Evolutionary conservation across 371 early-diverging fungal genomes (phyloP), one percentile per base, ranked within the genome.

Genomic region (Syncephalastrum contaminatum): DNA sequence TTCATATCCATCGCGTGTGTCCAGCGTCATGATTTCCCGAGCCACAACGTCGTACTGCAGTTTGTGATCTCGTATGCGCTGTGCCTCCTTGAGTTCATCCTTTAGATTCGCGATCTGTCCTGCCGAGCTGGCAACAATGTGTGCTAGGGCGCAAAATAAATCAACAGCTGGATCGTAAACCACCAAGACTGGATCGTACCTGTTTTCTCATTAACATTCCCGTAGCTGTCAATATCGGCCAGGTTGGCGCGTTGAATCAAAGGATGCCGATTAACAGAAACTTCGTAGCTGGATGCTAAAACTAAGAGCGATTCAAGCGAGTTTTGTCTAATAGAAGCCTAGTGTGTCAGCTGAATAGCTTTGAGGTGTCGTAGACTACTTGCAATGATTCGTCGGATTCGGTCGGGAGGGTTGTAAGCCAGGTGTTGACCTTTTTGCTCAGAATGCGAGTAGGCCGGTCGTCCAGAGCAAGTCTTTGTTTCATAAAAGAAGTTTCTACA

Each of bases 41-140:
- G 86, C 84, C 5, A 83, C 68, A 22, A 58, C 68, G 58, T 86
- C 84, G 53, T 86, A 86, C 59, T 82, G 73, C 16, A 80, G 27
- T 43, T 80, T 82, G 40, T 83, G 77, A 53, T 70, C 61, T 53
- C 83, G 63, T 16, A 62, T 48, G 54, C 63, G 60, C 40, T 82
- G 78, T 27, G 79, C 84, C 13, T 68, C 59, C 16, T 65, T 62
- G 13, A 86, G 51, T 42, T 77, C 74, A 19, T 62, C 64, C 53
- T 80, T 75, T 25, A 86, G 60, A 6, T 48, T 42, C 8, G 53
- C 63, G 24, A 84, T 84, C 18, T 80, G 72, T 6, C 40, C 53
- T 18, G 48, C 51, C 36, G 36, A 30, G 36, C 10, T 30, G 36
- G 36, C 36, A 10, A 30, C 36, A 30, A 30, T 30, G 36, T 30